Evolutionary conservation across 352 stramenopile genomes (phyloP), one percentile per base, ranked within the genome.

Genomic region (Globisporangium cylindrosporum): DNA sequence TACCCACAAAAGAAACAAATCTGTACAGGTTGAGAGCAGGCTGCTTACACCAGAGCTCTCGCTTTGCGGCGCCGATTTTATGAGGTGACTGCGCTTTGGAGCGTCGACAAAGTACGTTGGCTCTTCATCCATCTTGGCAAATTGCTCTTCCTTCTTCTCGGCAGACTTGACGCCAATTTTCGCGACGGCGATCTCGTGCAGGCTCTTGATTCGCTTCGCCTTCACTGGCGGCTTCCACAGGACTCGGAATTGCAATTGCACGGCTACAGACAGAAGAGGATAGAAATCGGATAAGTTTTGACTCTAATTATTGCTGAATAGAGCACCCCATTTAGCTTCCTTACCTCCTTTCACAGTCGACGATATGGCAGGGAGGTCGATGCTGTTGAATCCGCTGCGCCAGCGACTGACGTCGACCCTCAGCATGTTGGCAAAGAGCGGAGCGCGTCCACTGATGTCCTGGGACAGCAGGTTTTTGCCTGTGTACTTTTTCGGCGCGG

Each of bases 371-470:
- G 80, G 74, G 22, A 93, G 66, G 59, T 91, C 84, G 22, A 92
- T 68, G 3, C 65, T 79, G 56, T 88, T 71, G 12, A 77, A 68
- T 51, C 86, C 86, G 29, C 70, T 75, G 66, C 86, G 79, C 63
- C 78, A 78, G 60, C 72, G 74, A 22, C 55, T 70, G 38, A 77
- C 68, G 59, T 89, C 79, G 0, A 93, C 46, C 2, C 86, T 73
- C 66, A 91, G 36, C n/a, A 91, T n/a, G 48, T 86, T 89, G 29
- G 77, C 80, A 57, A 88, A 93, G 22, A 93, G 67, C 43, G 86
- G 81, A 34, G 75, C 61, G 49, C 74, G 76, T 3, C 58, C 73
- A 41, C 77, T 73, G 22, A 69, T 54, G 46, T 59, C 71, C 18
- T 73, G 67, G 9, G 64, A 59, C 54, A 93, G 27, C 54, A 93